Conservation (phyloP, 2,329 filamentous ascomycete species). For the Fusarium udum region DNA sequence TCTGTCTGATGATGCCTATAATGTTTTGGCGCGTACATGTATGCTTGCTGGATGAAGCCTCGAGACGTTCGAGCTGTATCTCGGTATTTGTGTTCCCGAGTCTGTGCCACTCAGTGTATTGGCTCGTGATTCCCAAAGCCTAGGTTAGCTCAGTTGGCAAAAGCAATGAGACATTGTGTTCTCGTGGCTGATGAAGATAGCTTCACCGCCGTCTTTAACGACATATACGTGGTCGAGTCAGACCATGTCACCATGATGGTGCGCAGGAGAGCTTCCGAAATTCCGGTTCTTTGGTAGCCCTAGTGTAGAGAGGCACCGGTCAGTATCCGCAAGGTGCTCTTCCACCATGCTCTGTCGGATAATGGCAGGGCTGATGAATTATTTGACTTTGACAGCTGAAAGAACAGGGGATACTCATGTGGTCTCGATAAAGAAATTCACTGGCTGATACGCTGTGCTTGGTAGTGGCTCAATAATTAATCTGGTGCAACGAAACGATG, state of each 20-base stretch:
- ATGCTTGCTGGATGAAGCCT: neutral
- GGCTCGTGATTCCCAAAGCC: neutral
- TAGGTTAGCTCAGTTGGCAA: neutral
- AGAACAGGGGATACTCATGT: constrained; percentile 22
- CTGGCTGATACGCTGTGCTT: constrained; percentile 5
- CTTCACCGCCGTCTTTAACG: neutral
- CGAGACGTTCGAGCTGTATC: neutral
- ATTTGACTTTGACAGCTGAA: constrained; percentile 10
- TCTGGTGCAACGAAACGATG: constrained; percentile 29
- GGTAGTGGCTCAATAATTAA: constrained; percentile 9
- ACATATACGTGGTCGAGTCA: neutral
- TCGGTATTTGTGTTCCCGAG: neutral
- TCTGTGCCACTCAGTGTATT: neutral
- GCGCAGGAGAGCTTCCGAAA: neutral
- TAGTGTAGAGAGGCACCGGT: neutral
- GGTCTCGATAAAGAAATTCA: constrained; percentile 1
- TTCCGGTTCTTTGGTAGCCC: neutral
- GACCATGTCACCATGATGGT: neutral
- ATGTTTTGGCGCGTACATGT: neutral
- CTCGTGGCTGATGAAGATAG: neutral
- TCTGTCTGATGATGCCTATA: neutral
- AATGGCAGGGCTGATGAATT: constrained; percentile 2
- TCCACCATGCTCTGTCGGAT: neutral
- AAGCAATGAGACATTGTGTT: neutral
- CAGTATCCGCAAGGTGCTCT: neutral